A percentile compares a stretch with the other conserved stretches of the same genome.
phyloP scores from a whole-genome alignment of 2,329 filamentous ascomycete genomes.

The Zasmidium angulare region DNA sequence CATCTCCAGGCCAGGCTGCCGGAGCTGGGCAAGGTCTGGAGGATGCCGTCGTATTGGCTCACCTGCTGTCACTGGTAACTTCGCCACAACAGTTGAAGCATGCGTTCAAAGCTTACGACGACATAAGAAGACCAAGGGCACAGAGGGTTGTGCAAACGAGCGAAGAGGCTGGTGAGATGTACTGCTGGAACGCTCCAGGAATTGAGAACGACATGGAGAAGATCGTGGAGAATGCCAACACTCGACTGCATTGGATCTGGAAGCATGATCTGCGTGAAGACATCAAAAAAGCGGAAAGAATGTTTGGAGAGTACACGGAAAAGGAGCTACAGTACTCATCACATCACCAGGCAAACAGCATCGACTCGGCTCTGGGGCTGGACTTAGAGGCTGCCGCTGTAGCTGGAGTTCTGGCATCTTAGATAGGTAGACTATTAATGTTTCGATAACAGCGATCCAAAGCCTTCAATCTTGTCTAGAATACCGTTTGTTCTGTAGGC shows the following conservation, averaged over 20 bases:
- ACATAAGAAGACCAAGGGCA: conserved; percentile 13
- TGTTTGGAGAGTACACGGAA: not conserved
- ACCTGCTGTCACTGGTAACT: conserved; percentile 4
- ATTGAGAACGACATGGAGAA: conserved; percentile 13
- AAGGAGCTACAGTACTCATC: too few relatives aligned
- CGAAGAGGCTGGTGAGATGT: conserved; percentile 14
- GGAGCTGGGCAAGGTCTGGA: conserved; percentile 60
- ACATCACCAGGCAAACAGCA: not conserved
- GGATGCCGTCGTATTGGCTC: conserved; percentile 49
- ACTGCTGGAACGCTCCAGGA: conserved; percentile 6
- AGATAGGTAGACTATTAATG: conserved; percentile 2
- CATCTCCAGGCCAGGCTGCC: conserved; percentile 56
- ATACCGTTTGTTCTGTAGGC: conserved; percentile 14
- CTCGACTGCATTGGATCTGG: conserved; percentile 18
- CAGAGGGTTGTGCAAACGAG: conserved; percentile 13
- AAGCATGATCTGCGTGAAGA: conserved; percentile 13
- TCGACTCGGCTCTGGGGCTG: not conserved
- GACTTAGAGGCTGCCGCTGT: not conserved
- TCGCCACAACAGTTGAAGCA: not conserved
- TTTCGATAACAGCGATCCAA: conserved; percentile 9
- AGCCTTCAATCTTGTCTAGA: conserved; percentile 7
- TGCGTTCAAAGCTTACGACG: conserved; percentile 11
- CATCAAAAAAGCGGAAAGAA: conserved; percentile 1
- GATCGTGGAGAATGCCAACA: conserved; percentile 14
- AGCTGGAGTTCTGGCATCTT: not conserved